phyloP scores from a whole-genome alignment of 495 filamentous ascomycete species.

The Hapsidospora chrysogenum region DNA sequence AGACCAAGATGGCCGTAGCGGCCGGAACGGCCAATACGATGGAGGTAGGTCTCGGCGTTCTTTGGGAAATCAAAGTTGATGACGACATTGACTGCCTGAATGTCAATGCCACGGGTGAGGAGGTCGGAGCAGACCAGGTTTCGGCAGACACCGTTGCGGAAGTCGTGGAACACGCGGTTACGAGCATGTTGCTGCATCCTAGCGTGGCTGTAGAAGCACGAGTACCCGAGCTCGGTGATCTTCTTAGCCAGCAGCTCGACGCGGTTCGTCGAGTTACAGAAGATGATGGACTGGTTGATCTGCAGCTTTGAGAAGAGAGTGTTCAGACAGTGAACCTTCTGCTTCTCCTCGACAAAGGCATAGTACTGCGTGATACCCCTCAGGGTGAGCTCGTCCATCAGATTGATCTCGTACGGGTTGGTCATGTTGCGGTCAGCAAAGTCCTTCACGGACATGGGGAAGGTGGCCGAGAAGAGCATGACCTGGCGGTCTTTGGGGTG shows the following conservation, averaged over 20 bases:
- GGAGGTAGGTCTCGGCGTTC: slow-evolving; percentile 97
- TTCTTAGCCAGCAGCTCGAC: slow-evolving; percentile 97
- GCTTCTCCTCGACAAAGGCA: slow-evolving; percentile 96
- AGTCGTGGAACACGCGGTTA: slow-evolving; percentile 98
- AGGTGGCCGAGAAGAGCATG: slow-evolving; percentile 98
- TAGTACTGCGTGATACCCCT: slow-evolving; percentile 98
- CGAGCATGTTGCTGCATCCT: slow-evolving; percentile 96
- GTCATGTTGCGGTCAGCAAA: slow-evolving; percentile 98
- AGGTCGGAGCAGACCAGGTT: slow-evolving; percentile 98
- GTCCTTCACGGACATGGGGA: slow-evolving; percentile 85
- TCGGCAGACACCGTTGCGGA: slow-evolving; percentile 91
- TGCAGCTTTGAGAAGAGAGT: slow-evolving; percentile 97
- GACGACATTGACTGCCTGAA: slow-evolving; percentile 98
- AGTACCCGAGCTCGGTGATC: slow-evolving; percentile 97
- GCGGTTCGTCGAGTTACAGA: slow-evolving; percentile 98
- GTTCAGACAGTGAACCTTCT: slow-evolving; percentile 98
- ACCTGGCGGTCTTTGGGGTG: slow-evolving; percentile 93
- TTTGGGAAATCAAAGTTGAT: slow-evolving; percentile 99
- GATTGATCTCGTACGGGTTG: slow-evolving; percentile 92
- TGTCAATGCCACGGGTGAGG: slow-evolving; percentile 96
- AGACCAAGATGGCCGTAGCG: slow-evolving; percentile 94
- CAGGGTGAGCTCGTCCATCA: slow-evolving; percentile 98
- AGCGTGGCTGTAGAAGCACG: slow-evolving; percentile 98
- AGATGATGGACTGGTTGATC: slow-evolving; percentile 99
- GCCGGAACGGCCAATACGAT: slow-evolving; percentile 94